Conservation (phyloP, 306 rosid genomes). For the Prunus dulcis region DNA sequence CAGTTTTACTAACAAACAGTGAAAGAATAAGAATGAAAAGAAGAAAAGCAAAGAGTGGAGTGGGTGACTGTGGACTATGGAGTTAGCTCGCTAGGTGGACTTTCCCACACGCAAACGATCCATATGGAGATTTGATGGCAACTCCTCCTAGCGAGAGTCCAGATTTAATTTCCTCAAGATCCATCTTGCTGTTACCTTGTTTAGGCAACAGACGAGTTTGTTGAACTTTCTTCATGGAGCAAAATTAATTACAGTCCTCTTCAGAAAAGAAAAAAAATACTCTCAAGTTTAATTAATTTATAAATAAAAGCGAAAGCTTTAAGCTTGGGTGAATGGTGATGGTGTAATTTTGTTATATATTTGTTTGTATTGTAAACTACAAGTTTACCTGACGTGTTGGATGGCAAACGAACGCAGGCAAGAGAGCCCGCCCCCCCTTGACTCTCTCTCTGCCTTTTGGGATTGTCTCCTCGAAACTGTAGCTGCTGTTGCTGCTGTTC, state of each 20-base stretch:
- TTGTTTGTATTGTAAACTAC: slow-evolving; percentile 21
- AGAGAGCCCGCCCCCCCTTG: slow-evolving; percentile 35
- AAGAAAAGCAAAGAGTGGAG: slow-evolving; percentile 23
- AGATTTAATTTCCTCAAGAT: slow-evolving; percentile 13
- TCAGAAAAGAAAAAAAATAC: background rate
- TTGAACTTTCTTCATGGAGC: background rate
- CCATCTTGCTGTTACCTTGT: background rate
- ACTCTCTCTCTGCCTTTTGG: slow-evolving; percentile 57
- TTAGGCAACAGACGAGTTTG: no score
- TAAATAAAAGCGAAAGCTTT: background rate
- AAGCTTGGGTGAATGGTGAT: no score
- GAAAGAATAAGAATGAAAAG: slow-evolving; percentile 2
- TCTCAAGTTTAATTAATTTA: background rate
- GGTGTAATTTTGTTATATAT: background rate
- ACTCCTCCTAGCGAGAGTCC: background rate
- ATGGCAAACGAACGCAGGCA: slow-evolving; percentile 60
- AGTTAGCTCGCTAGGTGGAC: slow-evolving; percentile 12
- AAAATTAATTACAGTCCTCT: background rate
- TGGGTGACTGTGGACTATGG: slow-evolving; percentile 20
- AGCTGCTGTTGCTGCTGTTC: slow-evolving; percentile 33
- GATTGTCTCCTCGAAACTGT: slow-evolving; percentile 33
- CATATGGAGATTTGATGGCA: slow-evolving; percentile 22
- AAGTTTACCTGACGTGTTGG: slow-evolving; percentile 68
- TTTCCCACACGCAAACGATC: slow-evolving; percentile 41
- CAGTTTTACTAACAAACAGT: slow-evolving; percentile 61